A percentile compares a stretch with the other conserved stretches of the same genome.
phyloP scores from a whole-genome alignment of 2,329 filamentous ascomycete species.

The Diaporthe citriasiana region DNA sequence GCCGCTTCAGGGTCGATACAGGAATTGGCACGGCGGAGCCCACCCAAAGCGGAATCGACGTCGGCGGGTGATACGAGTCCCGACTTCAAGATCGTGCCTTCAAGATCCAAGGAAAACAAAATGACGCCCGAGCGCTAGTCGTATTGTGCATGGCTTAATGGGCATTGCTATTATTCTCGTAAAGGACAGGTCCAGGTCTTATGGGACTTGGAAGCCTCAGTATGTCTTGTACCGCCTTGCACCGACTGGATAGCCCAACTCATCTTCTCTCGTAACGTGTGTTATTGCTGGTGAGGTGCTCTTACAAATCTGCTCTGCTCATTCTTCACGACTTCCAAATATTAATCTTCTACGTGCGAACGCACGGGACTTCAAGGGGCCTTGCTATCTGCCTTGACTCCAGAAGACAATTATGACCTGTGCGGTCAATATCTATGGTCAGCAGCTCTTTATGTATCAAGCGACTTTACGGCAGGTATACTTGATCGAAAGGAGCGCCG shows the following conservation, averaged over 20 bases:
- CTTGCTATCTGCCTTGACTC: neutral
- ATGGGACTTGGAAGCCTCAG: neutral
- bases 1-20: neutral
- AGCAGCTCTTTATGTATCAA: neutral
- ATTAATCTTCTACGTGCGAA: no score
- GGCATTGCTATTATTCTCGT: neutral
- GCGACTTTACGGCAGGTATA: neutral
- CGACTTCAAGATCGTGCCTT: neutral
- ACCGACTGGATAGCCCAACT: neutral
- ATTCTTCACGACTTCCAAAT: neutral
- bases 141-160: conserved; percentile 1
- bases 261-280: neutral
- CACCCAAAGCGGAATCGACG: neutral
- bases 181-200: neutral
- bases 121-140: conserved; percentile 1
- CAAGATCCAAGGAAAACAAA: neutral
- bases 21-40: neutral
- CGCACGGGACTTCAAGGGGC: neutral
- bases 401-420: neutral
- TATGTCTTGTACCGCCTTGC: neutral
- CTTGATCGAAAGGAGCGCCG: neutral
- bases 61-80: conserved; percentile 5
- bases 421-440: neutral
- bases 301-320: neutral
- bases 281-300: neutral